These are phyloP conservation scores for Trichoderma sp. DNA, from an alignment of 2,329 filamentous ascomycete species.

Conservation along the genomic window DNA sequence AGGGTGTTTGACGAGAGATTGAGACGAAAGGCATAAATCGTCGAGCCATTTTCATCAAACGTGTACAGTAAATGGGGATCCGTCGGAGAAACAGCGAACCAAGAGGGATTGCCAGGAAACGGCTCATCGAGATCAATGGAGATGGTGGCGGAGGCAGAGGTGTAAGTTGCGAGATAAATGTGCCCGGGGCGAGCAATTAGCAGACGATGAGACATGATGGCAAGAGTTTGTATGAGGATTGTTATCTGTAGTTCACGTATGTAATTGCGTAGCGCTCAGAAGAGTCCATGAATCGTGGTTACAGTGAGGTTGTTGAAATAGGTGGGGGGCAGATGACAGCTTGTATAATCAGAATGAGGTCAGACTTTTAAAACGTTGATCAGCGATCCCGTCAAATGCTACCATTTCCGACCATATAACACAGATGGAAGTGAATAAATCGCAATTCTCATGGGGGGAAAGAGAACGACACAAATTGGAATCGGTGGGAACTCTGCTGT, in stretches of 20 bases:
- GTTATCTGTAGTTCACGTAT: neutral
- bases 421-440: neutral
- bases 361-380: neutral
- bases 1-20: constrained; percentile 31
- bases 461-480: no score
- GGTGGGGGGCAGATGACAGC: neutral
- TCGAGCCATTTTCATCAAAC: constrained; percentile 44
- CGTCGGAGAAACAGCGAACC: constrained; percentile 41
- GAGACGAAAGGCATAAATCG: constrained; percentile 39
- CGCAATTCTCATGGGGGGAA: no score
- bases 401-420: neutral
- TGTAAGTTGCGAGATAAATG: constrained; percentile 42
- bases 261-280: neutral
- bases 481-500: no score
- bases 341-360: neutral
- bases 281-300: neutral
- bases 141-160: constrained; percentile 39
- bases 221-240: neutral
- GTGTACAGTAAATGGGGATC: constrained; percentile 41
- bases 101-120: constrained; percentile 43
- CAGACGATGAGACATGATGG: constrained; percentile 25
- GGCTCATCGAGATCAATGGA: constrained; percentile 27
- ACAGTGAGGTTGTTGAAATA: neutral
- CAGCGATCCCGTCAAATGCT: neutral
- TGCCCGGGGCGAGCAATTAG: constrained; percentile 41